Conservation (phyloP, 192 early-diverging fungal genomes). For the Coemansia sp. region DNA sequence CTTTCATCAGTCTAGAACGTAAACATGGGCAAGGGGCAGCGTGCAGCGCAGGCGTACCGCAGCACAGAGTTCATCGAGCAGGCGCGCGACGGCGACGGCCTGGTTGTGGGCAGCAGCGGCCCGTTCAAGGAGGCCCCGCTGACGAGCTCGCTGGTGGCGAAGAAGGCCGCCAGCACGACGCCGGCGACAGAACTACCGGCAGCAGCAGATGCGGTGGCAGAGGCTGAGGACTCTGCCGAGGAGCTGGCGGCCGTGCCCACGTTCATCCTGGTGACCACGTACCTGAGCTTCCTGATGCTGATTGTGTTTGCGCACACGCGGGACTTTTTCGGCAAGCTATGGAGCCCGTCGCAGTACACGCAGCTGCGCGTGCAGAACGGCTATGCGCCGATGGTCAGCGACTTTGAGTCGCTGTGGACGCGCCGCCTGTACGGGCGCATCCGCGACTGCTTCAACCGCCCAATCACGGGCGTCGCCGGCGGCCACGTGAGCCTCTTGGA, state of each 20-base stretch:
- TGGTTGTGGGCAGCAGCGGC: constrained; percentile 2
- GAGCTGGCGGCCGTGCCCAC: constrained; percentile 58
- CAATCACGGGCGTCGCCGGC: constrained; percentile 89
- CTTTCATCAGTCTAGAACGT: not conserved
- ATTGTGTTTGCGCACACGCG: constrained; percentile 89
- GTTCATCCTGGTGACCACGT: constrained; percentile 85
- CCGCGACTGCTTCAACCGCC: constrained; percentile 90
- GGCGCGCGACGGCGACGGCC: constrained; percentile 19
- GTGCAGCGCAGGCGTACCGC: constrained; percentile 27
- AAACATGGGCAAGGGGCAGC: constrained; percentile 44
- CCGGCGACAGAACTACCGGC: not conserved
- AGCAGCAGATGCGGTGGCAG: not conserved
- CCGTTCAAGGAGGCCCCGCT: constrained; percentile 31
- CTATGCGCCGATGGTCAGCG: constrained; percentile 87
- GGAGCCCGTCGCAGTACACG: constrained; percentile 63
- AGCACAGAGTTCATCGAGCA: constrained; percentile 41
- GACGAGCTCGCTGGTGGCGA: constrained; percentile 13
- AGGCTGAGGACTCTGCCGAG: not conserved
- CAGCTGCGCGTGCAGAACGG: constrained; percentile 72
- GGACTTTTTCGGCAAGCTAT: constrained; percentile 84
- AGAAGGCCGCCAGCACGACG: not conserved
- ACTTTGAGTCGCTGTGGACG: constrained; percentile 96
- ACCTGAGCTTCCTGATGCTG: constrained; percentile 89
- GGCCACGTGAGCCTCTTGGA: constrained; percentile 80
- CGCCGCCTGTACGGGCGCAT: constrained; percentile 83